Evolutionary conservation across 805 yeast genomes (phyloP).

Genomic region (Yamadazyma philogaea): DNA sequence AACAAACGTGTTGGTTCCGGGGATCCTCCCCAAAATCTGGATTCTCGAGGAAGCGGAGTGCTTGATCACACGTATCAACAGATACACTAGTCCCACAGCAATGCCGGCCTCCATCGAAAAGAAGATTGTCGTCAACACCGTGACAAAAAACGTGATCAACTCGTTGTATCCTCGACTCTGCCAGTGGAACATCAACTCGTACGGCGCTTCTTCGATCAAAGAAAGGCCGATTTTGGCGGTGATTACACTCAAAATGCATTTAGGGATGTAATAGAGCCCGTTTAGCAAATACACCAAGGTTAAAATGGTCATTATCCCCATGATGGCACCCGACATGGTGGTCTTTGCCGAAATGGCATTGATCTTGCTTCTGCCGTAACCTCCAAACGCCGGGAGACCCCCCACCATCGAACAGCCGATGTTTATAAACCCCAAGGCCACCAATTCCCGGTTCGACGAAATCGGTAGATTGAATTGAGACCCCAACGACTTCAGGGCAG

Average conservation of each 20-base stretch:
- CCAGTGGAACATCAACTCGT: constrained; percentile 71
- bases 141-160: constrained; percentile 45
- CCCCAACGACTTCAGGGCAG: constrained; percentile 86
- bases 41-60: constrained; percentile 42
- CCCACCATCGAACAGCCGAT: constrained; percentile 60
- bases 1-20: constrained; percentile 38
- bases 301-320: constrained; percentile 72
- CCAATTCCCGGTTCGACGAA: constrained; percentile 85
- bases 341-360: constrained; percentile 83
- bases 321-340: constrained; percentile 75
- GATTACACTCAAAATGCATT: constrained; percentile 74
- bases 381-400: constrained; percentile 90
- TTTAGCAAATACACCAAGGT: constrained; percentile 60
- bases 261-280: constrained; percentile 69
- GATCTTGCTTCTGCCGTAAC: constrained; percentile 89
- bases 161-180: constrained; percentile 75
- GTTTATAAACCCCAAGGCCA: constrained; percentile 82
- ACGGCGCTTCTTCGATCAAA: constrained; percentile 78
- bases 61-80: constrained; percentile 64
- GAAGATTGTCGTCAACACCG: constrained; percentile 38
- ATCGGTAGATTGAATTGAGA: constrained; percentile 67
- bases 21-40: constrained; percentile 44
- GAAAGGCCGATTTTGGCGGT: constrained; percentile 67
- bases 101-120: constrained; percentile 87
- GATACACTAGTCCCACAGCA: constrained; percentile 78